Conservation (phyloP, 2,329 filamentous ascomycete genomes). For the Ceratocystis smalleyi region DNA sequence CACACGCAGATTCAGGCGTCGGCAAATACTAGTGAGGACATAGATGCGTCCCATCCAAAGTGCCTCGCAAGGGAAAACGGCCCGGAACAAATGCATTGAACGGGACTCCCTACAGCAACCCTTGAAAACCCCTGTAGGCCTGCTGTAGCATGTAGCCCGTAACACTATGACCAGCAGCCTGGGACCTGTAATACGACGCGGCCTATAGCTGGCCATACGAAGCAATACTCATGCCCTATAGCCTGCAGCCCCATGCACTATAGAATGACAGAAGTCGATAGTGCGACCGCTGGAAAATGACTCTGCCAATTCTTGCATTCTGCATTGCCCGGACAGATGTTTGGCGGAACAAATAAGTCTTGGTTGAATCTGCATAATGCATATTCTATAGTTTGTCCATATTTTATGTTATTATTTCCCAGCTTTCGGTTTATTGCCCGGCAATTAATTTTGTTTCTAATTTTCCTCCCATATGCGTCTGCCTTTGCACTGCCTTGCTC, state of each 20-base stretch:
- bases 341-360: not conserved
- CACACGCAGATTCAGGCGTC: too few species aligned
- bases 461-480: not conserved
- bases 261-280: not conserved
- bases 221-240: not conserved
- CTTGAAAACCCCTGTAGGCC: not conserved
- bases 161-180: not conserved
- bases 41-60: too few species aligned
- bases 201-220: not conserved
- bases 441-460: not conserved
- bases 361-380: not conserved
- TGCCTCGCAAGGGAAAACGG: too few species aligned
- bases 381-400: too few species aligned
- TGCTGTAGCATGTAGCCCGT: not conserved
- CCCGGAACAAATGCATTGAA: not conserved
- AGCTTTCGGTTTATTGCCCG: too few species aligned
- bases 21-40: too few species aligned
- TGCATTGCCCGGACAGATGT: not conserved
- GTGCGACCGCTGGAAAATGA: not conserved
- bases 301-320: not conserved
- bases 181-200: not conserved
- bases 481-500: constrained; percentile 4
- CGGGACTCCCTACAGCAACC: not conserved
- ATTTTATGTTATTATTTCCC: too few species aligned
- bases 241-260: not conserved